These are phyloP conservation scores for Solanum chmielewskii DNA, from an alignment of 257 asterid genomes.

Conservation along the genomic window DNA sequence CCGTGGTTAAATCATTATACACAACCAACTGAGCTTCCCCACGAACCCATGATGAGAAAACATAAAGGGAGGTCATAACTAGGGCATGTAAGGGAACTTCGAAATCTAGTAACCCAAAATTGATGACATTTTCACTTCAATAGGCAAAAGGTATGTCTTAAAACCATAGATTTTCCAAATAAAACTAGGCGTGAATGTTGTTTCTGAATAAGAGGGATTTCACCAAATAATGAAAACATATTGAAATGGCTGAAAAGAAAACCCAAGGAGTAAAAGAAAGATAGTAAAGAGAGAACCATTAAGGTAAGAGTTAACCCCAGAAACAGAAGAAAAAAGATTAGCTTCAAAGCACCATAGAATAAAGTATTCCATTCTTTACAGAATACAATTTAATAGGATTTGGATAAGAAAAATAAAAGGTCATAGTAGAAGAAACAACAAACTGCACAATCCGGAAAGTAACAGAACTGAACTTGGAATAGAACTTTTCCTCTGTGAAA, in stretches of 20 bases:
- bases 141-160: neutral
- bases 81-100: neutral
- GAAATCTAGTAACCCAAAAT: neutral
- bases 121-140: neutral
- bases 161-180: neutral
- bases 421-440: neutral
- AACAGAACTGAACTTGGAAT: neutral
- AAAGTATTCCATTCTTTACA: neutral
- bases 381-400: neutral
- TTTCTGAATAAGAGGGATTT: neutral
- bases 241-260: neutral
- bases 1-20: neutral
- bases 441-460: neutral
- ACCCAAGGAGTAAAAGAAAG: neutral
- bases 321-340: neutral
- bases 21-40: neutral
- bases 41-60: neutral
- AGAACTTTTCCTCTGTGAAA: neutral
- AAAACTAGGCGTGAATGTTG: neutral
- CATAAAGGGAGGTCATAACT: neutral
- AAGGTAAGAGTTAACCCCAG: neutral
- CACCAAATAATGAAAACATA: neutral
- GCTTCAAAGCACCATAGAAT: neutral
- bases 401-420: neutral
- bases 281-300: neutral